Evolutionary conservation across 345 rosid genomes (phyloP), one percentile per base, ranked within the genome.

Genomic region (Citrus reticulata): DNA sequence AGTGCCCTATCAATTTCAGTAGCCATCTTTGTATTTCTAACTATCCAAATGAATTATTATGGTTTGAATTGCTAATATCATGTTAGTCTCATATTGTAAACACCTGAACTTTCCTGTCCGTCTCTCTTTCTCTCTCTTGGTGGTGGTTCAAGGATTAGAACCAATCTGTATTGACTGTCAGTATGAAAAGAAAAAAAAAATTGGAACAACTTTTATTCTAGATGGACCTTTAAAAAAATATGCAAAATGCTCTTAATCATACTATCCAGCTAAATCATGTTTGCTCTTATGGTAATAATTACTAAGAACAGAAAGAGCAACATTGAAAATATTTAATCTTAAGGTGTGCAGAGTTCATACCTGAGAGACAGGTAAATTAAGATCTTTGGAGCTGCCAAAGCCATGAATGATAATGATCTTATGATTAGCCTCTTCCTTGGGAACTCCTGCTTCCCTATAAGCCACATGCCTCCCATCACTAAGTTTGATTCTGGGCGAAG

Each of bases 401-500:
- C 97, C 98, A 86, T 95, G 98, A 66, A 90, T 37, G 20, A 91
- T 69, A 22, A 95, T 83, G 54, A 95, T 82, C 78, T 83, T 93
- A 79, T 83, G 69, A 32, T 90, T 86, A 66, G 95, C 93, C 42
- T 81, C 87, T 57, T 83, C 92, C 79, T 80, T 95, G 29, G 89
- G 84, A 78, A 91, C 83, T 11, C 98, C 97, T 0, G 84, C 37
- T 83, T 93, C 98, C 80, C 87, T 88, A 81, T 93, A 95, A 34
- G 98, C 91, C 79, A 95, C 74, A 86, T 90, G 85, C 84, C 98
- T 90, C 49, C 98, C 98, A 74, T 91, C 97, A 75, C 85, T 73
- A 73, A 95, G 93, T 78, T 87, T 90, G 57, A 95, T 61, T 84
- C 97, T 85, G 4, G 93, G 94, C 51, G 94, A 90, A 58, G 90